Evolutionary conservation across 306 rosid genomes (phyloP).

Genomic region (Castanea mollissima): DNA sequence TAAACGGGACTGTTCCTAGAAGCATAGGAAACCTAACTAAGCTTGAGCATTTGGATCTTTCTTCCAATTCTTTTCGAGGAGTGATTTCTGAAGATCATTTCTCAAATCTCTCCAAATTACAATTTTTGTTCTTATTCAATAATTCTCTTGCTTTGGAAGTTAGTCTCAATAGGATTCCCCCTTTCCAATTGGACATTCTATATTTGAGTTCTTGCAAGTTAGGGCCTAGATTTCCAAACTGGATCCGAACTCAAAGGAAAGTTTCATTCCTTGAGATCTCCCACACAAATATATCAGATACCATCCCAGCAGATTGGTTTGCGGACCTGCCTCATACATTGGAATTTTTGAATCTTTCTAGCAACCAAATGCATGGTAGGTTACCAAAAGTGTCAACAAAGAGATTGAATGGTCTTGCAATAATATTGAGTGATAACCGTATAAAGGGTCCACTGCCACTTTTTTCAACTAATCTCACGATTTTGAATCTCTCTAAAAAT

Average conservation of each 20-base stretch:
- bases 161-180: not conserved
- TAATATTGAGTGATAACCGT: slow-evolving; percentile 21
- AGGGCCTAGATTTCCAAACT: not conserved
- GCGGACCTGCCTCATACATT: no score
- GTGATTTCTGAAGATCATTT: not conserved
- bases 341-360: slow-evolving; percentile 17
- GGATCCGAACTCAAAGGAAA: slow-evolving; percentile 1
- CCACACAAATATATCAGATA: fast-evolving
- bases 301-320: no score
- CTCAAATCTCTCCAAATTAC: not conserved
- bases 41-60: not conserved
- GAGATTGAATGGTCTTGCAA: not conserved
- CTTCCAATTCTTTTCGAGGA: not conserved
- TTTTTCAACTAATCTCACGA: no score
- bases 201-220: not conserved
- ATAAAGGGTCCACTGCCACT: slow-evolving; percentile 10
- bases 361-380: slow-evolving; percentile 18
- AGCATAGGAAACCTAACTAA: not conserved
- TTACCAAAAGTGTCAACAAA: not conserved
- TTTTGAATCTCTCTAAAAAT: not conserved
- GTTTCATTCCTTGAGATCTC: fast-evolving
- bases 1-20: not conserved
- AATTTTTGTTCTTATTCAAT: not conserved
- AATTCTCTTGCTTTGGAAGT: not conserved
- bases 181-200: not conserved